phyloP scores from a whole-genome alignment of 495 filamentous ascomycete species.

The Haplographium delicatum region DNA sequence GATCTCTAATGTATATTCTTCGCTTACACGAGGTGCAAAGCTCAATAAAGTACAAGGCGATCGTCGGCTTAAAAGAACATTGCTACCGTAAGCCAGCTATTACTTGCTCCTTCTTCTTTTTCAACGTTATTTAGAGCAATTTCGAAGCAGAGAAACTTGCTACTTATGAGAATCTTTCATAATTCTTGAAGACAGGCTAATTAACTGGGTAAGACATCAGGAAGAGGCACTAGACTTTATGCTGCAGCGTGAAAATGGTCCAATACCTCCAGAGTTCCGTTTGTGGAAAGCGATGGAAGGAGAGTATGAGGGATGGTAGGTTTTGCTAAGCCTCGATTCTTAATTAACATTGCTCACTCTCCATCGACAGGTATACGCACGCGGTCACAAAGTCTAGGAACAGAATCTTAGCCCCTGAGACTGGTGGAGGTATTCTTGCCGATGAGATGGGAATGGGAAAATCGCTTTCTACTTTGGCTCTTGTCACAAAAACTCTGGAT shows the following conservation, averaged over 20 bases:
- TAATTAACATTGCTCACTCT: background rate
- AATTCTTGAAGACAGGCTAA: too few relatives aligned
- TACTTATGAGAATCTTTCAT: too few relatives aligned
- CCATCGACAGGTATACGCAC: constrained; percentile 6
- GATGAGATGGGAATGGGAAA: constrained; percentile 98
- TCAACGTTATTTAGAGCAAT: too few relatives aligned
- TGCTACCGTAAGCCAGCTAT: constrained; percentile 25
- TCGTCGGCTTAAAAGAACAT: constrained; percentile 20
- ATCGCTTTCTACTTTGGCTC: constrained; percentile 76
- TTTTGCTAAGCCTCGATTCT: background rate
- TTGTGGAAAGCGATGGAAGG: constrained; percentile 22
- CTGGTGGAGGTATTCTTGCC: constrained; percentile 68
- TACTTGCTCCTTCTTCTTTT: too few relatives aligned
- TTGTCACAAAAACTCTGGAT: constrained; percentile 47
- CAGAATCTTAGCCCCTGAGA: background rate
- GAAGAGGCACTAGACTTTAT: constrained; percentile 32
- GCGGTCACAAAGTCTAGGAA: constrained; percentile 4
- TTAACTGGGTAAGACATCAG: constrained; percentile 37
- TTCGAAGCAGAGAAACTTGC: background rate
- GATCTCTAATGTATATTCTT: constrained; percentile 1
- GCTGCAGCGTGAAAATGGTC: constrained; percentile 30
- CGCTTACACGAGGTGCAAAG: constrained; percentile 5
- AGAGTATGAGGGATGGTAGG: constrained; percentile 5
- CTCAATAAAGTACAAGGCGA: constrained; percentile 21
- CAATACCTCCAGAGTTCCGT: constrained; percentile 25